phyloP scores from a whole-genome alignment of 2,329 filamentous ascomycete genomes.

The Hymenoscyphus albidus region DNA sequence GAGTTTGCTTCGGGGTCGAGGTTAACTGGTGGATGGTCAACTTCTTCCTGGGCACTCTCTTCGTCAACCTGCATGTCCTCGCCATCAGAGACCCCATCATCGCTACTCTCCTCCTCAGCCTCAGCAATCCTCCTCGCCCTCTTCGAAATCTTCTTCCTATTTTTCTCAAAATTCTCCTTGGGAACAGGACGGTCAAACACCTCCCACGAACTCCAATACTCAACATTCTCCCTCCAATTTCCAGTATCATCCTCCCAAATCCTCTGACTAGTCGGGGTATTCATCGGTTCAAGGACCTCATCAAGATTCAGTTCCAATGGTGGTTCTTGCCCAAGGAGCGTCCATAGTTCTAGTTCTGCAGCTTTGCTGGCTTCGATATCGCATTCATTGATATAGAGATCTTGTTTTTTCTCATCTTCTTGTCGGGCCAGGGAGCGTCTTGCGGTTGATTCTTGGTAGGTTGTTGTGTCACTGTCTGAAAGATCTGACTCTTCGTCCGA shows the following conservation, averaged over 20 bases:
- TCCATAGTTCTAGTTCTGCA: constrained; percentile 33
- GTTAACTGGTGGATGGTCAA: too few relatives aligned
- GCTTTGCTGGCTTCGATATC: constrained; percentile 26
- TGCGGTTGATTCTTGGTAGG: neutral
- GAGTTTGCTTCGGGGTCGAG: neutral
- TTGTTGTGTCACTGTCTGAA: constrained; percentile 3
- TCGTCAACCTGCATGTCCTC: neutral
- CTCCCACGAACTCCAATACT: constrained; percentile 35
- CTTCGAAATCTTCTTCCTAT: constrained; percentile 19
- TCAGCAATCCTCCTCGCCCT: constrained; percentile 12
- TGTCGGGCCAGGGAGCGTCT: constrained; percentile 3
- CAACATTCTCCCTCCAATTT: constrained; percentile 30
- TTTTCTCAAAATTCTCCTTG: constrained; percentile 25
- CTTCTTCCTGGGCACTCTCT: neutral
- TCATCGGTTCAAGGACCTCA: constrained; percentile 7
- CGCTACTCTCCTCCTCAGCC: constrained; percentile 9
- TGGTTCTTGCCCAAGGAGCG: constrained; percentile 27
- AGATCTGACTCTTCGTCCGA: neutral
- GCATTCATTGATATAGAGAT: constrained; percentile 27
- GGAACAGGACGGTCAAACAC: constrained; percentile 22
- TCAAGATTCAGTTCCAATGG: constrained; percentile 27
- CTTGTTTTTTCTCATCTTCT: constrained; percentile 21
- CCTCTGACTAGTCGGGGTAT: constrained; percentile 10
- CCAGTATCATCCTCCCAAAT: constrained; percentile 7
- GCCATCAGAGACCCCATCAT: neutral